These are phyloP conservation scores for Cyanidium caldarium DNA, from an alignment of 23 red algal species.

Conservation along the genomic window DNA sequence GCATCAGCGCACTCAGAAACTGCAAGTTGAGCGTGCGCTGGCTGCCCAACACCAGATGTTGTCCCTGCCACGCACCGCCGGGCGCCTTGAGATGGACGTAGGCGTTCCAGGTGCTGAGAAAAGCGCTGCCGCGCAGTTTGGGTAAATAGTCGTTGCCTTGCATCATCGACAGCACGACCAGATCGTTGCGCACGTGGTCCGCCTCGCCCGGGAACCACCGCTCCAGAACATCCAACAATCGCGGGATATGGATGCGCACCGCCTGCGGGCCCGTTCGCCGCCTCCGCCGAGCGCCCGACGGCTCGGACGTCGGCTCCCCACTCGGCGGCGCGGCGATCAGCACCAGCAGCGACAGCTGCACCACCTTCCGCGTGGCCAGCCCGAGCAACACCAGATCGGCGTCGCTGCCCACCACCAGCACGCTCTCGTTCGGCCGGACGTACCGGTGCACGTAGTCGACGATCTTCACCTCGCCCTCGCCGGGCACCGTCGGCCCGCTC, in stretches of 20 bases:
- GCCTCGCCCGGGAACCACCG: conserved; percentile 52
- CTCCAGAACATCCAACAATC: conserved; percentile 12
- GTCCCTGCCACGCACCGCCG: conserved; percentile 11
- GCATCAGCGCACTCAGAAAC: conserved; percentile 36
- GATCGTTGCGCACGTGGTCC: conserved; percentile 26
- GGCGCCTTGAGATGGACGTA: conserved; percentile 8
- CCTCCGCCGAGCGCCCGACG: not conserved
- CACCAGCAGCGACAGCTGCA: conserved; percentile 52
- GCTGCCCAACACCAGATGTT: conserved; percentile 27
- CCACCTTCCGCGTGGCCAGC: conserved; percentile 36
- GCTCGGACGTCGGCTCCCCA: not conserved
- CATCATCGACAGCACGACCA: conserved; percentile 29
- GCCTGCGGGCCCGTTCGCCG: not conserved
- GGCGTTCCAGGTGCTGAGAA: conserved; percentile 19
- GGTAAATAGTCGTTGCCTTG: conserved; percentile 77
- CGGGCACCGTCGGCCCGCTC: conserved; percentile 54
- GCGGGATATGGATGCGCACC: not conserved
- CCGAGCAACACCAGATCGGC: conserved; percentile 65
- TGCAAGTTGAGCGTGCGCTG: conserved; percentile 44
- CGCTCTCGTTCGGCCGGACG: conserved; percentile 24
- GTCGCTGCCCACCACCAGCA: conserved; percentile 59
- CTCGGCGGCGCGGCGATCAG: not conserved
- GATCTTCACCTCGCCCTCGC: conserved; percentile 89
- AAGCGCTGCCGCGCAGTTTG: conserved; percentile 41
- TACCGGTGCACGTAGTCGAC: conserved; percentile 40